Evolutionary conservation across 768 basidiomycete genomes (phyloP), one percentile per base, ranked within the genome.

Genomic region (Leccinum sublutescens): DNA sequence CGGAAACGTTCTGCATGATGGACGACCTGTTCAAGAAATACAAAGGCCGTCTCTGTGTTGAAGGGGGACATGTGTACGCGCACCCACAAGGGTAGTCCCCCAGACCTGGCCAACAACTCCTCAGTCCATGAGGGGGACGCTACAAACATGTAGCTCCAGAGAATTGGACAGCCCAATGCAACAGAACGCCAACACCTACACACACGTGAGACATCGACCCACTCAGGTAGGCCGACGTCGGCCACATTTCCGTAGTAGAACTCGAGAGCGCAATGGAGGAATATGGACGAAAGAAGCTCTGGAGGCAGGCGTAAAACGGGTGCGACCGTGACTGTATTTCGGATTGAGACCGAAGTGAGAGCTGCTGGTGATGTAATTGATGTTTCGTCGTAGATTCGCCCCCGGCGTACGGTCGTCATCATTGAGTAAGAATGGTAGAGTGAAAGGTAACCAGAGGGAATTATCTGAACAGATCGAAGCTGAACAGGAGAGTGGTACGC

Each of bases 91-190:
- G 55, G 50, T 33, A 53, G 17, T n/a, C 14, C 17, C n/a, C 53
- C 25, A 33, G 56, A 55, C 17, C 52, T 53, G 38, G 11, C 17
- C 19, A 57, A 29, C 27, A 8, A 17, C 23, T 1, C 52, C 0
- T 55, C 52, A 4, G 56, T 56, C 56, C 56, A 54, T 5, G n/a
- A 6, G n/a, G 36, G 36, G 9, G 23, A 55, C 10, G 12, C 52
- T n/a, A 57, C 10, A n/a, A 55, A 57, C 56, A 57, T 17, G 36
- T 57, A 49, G 25, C 27, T 23, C 56, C 56, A 57, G 27, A 57
- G 52, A 4, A 27, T 40, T 10, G 52, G 52, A 31, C 19, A 43
- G 9, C 29, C 21, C 5, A 55, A 55, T 21, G 36, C 56, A 38
- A 55, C 27, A 2, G 15, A 40, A 55, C 52, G 56, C 56, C 56